Base-by-base conservation (phyloP, 2,329 filamentous ascomycete species). In the Phialophora tarda region DNA sequence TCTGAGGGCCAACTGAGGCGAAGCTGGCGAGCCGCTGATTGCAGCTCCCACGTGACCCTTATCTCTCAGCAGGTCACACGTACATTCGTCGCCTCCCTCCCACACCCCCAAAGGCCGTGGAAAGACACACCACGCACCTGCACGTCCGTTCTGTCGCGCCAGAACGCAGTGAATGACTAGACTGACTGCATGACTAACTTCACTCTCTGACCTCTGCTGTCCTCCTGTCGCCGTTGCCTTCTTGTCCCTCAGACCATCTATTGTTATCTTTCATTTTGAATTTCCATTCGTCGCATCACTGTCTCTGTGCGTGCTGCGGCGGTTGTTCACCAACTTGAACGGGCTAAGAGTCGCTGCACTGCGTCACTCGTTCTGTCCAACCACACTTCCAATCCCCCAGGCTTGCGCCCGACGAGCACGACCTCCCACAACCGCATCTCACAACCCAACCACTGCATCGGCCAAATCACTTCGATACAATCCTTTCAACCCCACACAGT, bases 361-460 rank as follows among this genome's bases (percentile, higher is more conserved):
- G 51, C 59, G 59, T 62, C 59, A 62, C 51, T 64, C 28, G 21
- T 6, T 23, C 38, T 34, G 59, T 62, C 59, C 50, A 62, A 62
- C 59, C 59, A 54, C 59, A 41, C 24, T 48, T 30, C 5, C 3
- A 12, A 17, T 4, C 34, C 47, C 51, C 50, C 59, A 62, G 51
- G n/a, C 44, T 56, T 17, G 53, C 63, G 59, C 53, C 47, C 54
- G 54, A 38, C 54, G 41, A 26, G 55, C 59, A 59, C 59, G 23
- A 58, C 54, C 63, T 51, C 53, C 23, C 51, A 58, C 64, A 62
- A 50, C 38, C 34, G 30, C 58, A 56, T 50, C 44, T 30, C 53
- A 62, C 64, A 58, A 26, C 30, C 51, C 44, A 32, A 57, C 50
- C 59, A 34, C 44, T 34, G 14, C 32, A n/a, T 64, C 61, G 41